Conservation (phyloP, 805 yeast genomes). For the Saccharomycodes ludwigii region DNA sequence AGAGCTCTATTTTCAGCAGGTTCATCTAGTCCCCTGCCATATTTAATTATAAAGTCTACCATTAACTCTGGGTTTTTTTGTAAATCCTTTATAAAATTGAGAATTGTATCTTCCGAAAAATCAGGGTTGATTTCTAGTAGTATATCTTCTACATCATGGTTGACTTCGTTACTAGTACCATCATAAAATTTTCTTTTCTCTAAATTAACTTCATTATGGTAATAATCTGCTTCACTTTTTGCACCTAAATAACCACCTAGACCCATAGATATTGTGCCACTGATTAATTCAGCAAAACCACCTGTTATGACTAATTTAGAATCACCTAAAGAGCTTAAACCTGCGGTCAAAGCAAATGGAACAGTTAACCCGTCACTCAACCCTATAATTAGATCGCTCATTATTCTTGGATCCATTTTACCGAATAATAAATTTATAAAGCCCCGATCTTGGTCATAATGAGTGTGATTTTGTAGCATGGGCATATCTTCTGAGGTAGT, state of each 20-base stretch:
- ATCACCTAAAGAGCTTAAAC: constrained; percentile 82
- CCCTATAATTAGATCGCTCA: constrained; percentile 89
- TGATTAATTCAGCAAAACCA: constrained; percentile 93
- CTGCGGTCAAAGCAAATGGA: constrained; percentile 98
- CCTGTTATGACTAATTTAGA: constrained; percentile 89
- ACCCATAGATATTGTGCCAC: constrained; percentile 97
- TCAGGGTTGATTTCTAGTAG: constrained; percentile 51
- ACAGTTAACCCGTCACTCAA: constrained; percentile 92
- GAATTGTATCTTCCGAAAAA: constrained; percentile 56
- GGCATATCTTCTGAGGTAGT: too few species aligned
- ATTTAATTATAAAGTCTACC: constrained; percentile 78
- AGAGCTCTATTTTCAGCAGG: constrained; percentile 88
- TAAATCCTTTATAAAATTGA: constrained; percentile 64
- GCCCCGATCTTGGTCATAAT: too few species aligned
- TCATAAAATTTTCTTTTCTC: constrained; percentile 60
- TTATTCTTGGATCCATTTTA: constrained; percentile 76
- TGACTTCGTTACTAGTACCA: constrained; percentile 44
- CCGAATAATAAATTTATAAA: constrained; percentile 27
- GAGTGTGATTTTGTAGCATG: too few species aligned
- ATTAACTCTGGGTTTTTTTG: constrained; percentile 65
- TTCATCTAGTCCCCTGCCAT: constrained; percentile 87
- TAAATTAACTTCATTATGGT: constrained; percentile 54
- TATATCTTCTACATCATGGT: constrained; percentile 72
- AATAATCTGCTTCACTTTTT: constrained; percentile 70
- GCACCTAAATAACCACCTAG: constrained; percentile 96